A percentile compares a stretch with the other conserved stretches of the same genome.
phyloP scores from a whole-genome alignment of 148 eudicot genomes.

The Chenopodium album region DNA sequence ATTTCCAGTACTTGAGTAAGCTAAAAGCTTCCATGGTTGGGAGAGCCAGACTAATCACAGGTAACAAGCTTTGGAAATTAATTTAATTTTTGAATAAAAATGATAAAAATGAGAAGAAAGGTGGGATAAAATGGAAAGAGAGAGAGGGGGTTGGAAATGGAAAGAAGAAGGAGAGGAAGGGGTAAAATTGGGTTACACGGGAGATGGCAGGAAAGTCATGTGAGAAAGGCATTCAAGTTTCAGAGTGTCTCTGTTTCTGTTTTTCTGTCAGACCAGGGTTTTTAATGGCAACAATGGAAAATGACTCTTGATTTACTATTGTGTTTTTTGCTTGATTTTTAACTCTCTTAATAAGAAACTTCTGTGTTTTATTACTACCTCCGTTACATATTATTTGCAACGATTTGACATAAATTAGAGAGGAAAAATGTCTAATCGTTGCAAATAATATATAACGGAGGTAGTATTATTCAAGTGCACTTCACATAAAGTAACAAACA shows the following conservation, averaged over 20 bases:
- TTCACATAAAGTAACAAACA: too few relatives aligned
- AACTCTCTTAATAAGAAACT: too few relatives aligned
- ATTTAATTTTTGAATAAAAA: too few relatives aligned
- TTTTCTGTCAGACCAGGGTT: conserved; percentile 7
- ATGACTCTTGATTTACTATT: too few relatives aligned
- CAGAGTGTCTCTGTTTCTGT: neutral
- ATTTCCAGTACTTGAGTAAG: conserved; percentile 76
- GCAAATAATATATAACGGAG: too few relatives aligned
- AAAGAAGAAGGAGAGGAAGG: neutral
- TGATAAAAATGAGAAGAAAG: too few relatives aligned
- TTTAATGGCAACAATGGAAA: neutral
- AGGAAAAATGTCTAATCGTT: too few relatives aligned
- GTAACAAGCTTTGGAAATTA: neutral
- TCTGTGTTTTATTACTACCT: too few relatives aligned
- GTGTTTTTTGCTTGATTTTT: too few relatives aligned
- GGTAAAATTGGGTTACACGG: neutral
- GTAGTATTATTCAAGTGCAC: too few relatives aligned
- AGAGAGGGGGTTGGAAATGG: neutral
- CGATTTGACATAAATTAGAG: too few relatives aligned
- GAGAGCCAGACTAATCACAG: conserved; percentile 55
- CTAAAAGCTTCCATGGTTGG: conserved; percentile 87
- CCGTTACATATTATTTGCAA: too few relatives aligned
- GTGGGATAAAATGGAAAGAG: neutral
- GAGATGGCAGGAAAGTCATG: conserved; percentile 26
- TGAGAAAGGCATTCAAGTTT: conserved; percentile 1